Percentiles rank a stretch among this genome's conserved stretches.
phyloP scores from a whole-genome alignment of 148 eudicot species.

The Rhododendron griersonianum region DNA sequence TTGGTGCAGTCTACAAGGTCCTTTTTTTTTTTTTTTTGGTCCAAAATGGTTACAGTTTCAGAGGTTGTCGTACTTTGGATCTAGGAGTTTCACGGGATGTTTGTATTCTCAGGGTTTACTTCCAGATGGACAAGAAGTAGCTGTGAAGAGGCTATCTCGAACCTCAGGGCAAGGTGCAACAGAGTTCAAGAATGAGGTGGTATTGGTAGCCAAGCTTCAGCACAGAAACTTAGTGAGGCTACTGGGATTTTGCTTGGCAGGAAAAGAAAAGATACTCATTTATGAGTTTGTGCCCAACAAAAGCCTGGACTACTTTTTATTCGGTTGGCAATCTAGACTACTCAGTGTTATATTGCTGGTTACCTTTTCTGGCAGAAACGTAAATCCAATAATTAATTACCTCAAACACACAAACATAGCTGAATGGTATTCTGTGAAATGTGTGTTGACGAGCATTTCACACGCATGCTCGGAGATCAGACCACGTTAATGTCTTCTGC shows the following conservation, averaged over 20 bases:
- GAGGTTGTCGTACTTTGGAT: neutral
- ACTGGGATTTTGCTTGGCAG: neutral
- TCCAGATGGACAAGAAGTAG: neutral
- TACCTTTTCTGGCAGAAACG: neutral
- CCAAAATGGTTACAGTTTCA: neutral
- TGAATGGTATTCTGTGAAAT: neutral
- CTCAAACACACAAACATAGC: neutral
- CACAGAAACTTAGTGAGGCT: neutral
- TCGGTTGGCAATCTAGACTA: neutral
- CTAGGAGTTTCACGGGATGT: neutral
- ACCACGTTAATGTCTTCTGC: neutral
- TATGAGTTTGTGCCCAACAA: slow-evolving; percentile 2
- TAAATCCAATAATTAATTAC: neutral
- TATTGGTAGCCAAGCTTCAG: neutral
- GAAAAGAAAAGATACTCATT: neutral
- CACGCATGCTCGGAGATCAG: neutral
- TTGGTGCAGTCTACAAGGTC: slow-evolving; percentile 16
- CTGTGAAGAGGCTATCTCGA: neutral
- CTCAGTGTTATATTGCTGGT: neutral
- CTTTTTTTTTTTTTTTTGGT: neutral
- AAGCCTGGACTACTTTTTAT: neutral
- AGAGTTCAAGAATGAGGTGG: slow-evolving; percentile 7
- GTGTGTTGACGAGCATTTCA: neutral
- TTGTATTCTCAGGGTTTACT: slow-evolving; percentile 29
- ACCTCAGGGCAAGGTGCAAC: neutral